These are phyloP conservation scores for Hypoxylon sp. DNA, from an alignment of 2,329 filamentous ascomycete species.

Conservation along the genomic window DNA sequence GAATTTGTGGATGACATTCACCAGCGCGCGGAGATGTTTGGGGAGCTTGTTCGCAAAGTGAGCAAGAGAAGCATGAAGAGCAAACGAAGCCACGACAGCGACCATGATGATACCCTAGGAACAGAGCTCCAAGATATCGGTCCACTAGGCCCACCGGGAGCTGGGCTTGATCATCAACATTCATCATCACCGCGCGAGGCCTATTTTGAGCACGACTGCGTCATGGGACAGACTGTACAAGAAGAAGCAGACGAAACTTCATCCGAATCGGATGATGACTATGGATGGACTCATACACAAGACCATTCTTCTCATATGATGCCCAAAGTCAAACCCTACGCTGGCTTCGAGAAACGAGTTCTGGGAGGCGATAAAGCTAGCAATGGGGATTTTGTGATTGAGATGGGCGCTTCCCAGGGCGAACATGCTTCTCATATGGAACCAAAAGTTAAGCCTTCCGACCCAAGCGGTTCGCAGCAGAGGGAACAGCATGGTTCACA, in stretches of 20 bases:
- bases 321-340: constrained; percentile 44
- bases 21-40: constrained; percentile 52
- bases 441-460: constrained; percentile 34
- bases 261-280: constrained; percentile 39
- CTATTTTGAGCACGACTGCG: constrained; percentile 56
- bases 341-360: constrained; percentile 33
- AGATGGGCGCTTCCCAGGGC: constrained; percentile 27
- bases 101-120: constrained; percentile 47
- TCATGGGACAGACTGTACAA: constrained; percentile 57
- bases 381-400: constrained; percentile 38
- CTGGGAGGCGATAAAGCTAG: constrained; percentile 8
- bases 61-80: constrained; percentile 55
- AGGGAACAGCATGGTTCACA: constrained; percentile 31
- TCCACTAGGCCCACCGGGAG: constrained; percentile 38
- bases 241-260: constrained; percentile 54
- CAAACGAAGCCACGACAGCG: constrained; percentile 53
- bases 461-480: constrained; percentile 22
- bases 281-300: constrained; percentile 33
- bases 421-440: constrained; percentile 24
- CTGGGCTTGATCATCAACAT: constrained; percentile 46
- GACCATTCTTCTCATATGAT: constrained; percentile 45
- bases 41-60: constrained; percentile 54
- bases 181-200: constrained; percentile 41
- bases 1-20: constrained; percentile 51
- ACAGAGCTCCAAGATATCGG: constrained; percentile 38